A percentile compares a stretch with the other conserved stretches of the same genome.
Evolutionary conservation across 192 early-diverging fungal genomes (phyloP).

Genomic region (Cladochytrium replicatum): DNA sequence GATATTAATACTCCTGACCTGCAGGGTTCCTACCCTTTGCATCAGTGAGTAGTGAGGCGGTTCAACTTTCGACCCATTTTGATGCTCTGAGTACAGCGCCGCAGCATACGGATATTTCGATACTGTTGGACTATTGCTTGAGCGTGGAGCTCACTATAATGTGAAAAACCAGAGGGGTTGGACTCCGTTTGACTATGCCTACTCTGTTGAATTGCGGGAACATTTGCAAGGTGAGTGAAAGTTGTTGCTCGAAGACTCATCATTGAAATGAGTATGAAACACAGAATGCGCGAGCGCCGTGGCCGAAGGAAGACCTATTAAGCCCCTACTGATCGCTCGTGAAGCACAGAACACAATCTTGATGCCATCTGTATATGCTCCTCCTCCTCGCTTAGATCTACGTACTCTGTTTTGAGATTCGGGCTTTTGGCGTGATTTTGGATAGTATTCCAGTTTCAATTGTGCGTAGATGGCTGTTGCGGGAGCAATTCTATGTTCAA

Average conservation of each 20-base stretch:
- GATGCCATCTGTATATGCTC: conserved; percentile 2
- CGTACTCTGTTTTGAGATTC: conserved; percentile 12
- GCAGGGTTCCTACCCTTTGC: conserved; percentile 36
- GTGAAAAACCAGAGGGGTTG: conserved; percentile 32
- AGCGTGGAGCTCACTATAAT: conserved; percentile 26
- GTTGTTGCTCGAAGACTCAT: background rate
- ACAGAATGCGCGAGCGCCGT: conserved; percentile 19
- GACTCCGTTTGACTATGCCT: conserved; percentile 40
- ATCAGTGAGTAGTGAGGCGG: conserved; percentile 32
- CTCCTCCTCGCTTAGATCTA: conserved; percentile 12
- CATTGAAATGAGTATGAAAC: background rate
- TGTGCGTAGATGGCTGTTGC: no score
- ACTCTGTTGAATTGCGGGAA: conserved; percentile 27
- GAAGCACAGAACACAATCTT: no score
- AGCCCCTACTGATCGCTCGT: conserved; percentile 1
- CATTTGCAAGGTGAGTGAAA: conserved; percentile 23
- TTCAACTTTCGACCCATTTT: no score
- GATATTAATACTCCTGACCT: conserved; percentile 29
- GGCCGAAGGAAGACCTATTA: conserved; percentile 17
- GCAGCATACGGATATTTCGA: conserved; percentile 35
- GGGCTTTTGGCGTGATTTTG: no score
- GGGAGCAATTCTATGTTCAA: no score
- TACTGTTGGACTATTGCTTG: conserved; percentile 30
- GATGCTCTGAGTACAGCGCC: conserved; percentile 15
- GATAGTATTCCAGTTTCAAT: no score